phyloP scores from a whole-genome alignment of 176 grass and related monocot genomes.

The Tuctoria greenei region DNA sequence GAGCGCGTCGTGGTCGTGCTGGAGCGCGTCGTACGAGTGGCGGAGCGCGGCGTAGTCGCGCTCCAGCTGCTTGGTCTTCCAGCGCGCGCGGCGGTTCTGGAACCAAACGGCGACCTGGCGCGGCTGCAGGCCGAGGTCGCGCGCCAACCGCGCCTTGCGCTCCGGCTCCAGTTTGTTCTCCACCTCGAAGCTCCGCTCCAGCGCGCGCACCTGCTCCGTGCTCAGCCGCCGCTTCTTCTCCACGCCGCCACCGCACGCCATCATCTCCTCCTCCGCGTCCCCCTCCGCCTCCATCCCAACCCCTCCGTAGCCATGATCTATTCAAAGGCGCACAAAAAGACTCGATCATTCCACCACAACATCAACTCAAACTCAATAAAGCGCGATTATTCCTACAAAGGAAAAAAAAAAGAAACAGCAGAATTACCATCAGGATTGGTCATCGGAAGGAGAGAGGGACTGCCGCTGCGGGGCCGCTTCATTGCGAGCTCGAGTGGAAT shows the following conservation, averaged over 20 bases:
- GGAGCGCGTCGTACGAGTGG: slow-evolving; percentile 50
- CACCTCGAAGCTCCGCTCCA: slow-evolving; percentile 92
- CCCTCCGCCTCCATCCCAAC: slow-evolving; percentile 42
- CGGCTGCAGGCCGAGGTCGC: slow-evolving; percentile 86
- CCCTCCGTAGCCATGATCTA: slow-evolving; percentile 42
- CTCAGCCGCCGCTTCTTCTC: slow-evolving; percentile 93
- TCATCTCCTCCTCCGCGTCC: slow-evolving; percentile 47
- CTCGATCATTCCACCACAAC: not conserved
- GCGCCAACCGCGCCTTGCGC: slow-evolving; percentile 72
- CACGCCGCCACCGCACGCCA: slow-evolving; percentile 42
- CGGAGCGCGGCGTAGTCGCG: slow-evolving; percentile 72
- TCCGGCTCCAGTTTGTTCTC: slow-evolving; percentile 97
- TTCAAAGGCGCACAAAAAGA: not conserved
- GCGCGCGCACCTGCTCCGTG: slow-evolving; percentile 70
- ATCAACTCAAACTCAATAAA: not conserved
- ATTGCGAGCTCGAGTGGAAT: slow-evolving; percentile 25
- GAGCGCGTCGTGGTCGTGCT: slow-evolving; percentile 50
- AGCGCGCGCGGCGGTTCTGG: slow-evolving; percentile 95
- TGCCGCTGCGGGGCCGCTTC: slow-evolving; percentile 41
- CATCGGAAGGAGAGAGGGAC: slow-evolving; percentile 24
- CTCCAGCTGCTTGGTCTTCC: slow-evolving; percentile 96
- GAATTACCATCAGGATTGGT: slow-evolving; percentile 26
- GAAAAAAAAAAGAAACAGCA: not conserved
- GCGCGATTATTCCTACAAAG: not conserved
- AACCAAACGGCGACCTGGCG: slow-evolving; percentile 96